Base-by-base conservation (phyloP, 2,329 filamentous ascomycete genomes). In the Epichloe scottii region DNA sequence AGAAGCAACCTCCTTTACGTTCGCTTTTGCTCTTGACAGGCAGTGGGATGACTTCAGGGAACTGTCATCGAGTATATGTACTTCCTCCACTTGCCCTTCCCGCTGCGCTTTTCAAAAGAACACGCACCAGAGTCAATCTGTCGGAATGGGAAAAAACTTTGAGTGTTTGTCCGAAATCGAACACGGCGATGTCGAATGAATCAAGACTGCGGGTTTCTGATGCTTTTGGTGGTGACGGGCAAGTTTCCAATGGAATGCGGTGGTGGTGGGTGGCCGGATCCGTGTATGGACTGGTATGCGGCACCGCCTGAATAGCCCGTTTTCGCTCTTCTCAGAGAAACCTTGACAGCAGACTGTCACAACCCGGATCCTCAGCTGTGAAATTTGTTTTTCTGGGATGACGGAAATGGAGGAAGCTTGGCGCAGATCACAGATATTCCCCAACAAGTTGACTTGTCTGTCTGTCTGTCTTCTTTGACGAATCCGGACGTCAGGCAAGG, bases 201-300 rank as follows among this genome's bases (percentile, higher is more conserved):
- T 33, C 17, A 35, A 15, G 34, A 12, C 26, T 33, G 19, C 5
- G 44, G 44, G 44, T 17, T 17, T 38, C 12, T 40, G 44, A 53
- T 45, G 44, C 51, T 44, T 50, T 37, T 42, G 44, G 42, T 42
- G 41, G 47, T 47, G 43, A 37, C 15, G 43, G 37, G 21, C 38
- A 3, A 30, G 17, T 17, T 15, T n/a, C n/a, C n/a, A n/a, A n/a
- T 50, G 51, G 51, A 53, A 53, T 53, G 51, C 38, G 33, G 26
- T 30, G 7, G 26, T 30, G 43, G 48, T 41, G 40, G 26, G 37
- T 40, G 41, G 46, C 52, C 52, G 52, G 49, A 53, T 53, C 33
- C 52, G 52, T 48, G 19, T 34, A 8, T 23, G 37, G 37, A 45
- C 37, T 51, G 52, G 49, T 43, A 53, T 53, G 52, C 52, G 41